A percentile compares a stretch with the other conserved stretches of the same genome.
These are phyloP conservation scores for Penicillium simplicissimum DNA, from an alignment of 495 filamentous ascomycete species.

Conservation along the genomic window DNA sequence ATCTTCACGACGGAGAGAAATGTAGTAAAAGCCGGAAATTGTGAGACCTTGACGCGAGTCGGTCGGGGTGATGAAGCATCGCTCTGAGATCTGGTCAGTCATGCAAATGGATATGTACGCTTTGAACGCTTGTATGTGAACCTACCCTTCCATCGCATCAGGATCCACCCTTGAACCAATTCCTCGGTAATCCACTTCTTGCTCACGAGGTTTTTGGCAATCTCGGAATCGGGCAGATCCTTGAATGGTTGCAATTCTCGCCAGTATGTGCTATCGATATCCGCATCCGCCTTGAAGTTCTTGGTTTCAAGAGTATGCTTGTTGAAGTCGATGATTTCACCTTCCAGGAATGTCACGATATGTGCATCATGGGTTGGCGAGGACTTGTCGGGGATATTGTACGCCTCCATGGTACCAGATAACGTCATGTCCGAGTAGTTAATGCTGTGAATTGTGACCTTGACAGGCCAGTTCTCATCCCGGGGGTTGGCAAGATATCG, in stretches of 20 bases:
- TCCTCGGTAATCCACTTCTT: conserved; percentile 54
- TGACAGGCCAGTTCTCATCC: conserved; percentile 71
- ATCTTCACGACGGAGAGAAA: conserved; percentile 60
- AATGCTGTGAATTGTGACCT: conserved; percentile 68
- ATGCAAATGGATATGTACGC: neutral
- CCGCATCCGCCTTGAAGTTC: conserved; percentile 59
- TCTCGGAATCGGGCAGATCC: conserved; percentile 55
- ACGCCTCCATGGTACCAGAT: conserved; percentile 78
- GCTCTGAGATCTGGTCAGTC: conserved; percentile 46
- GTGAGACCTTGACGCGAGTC: conserved; percentile 62
- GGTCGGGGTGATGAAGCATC: conserved; percentile 68
- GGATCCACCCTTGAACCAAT: conserved; percentile 60
- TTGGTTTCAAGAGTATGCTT: conserved; percentile 68
- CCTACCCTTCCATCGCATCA: conserved; percentile 79
- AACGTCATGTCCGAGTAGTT: conserved; percentile 64
- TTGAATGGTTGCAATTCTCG: conserved; percentile 68
- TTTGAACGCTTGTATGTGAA: neutral
- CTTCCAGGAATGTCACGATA: conserved; percentile 73
- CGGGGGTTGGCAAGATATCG: conserved; percentile 42
- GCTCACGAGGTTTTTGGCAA: conserved; percentile 60
- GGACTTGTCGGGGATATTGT: conserved; percentile 65
- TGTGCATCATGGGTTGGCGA: conserved; percentile 57
- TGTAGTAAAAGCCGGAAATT: conserved; percentile 76
- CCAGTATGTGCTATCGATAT: conserved; percentile 71
- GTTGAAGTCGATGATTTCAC: conserved; percentile 76